Evolutionary conservation across 805 yeast genomes (phyloP), one percentile per base, ranked within the genome.

Genomic region (Suhomyces sp.): DNA sequence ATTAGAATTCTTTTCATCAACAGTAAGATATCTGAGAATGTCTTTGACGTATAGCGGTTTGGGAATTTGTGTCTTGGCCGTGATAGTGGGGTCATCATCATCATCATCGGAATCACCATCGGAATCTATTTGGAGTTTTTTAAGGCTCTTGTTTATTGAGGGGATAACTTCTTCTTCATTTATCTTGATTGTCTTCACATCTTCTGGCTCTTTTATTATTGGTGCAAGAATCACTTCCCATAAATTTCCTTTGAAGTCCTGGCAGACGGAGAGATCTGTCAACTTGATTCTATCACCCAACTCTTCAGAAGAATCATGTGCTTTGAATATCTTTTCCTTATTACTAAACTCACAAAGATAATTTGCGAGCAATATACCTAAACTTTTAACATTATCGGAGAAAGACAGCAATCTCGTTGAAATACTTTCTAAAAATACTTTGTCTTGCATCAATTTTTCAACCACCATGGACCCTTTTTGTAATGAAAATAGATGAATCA

Each of bases 41-140:
- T 88, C 95, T 44, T 83, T 81, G 25, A 91, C 58, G 48, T 87
- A 91, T 2, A 86, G 68, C 0, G 88, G 88, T 2, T 63, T 56
- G 0, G 69, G 51, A 0, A 76, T 63, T 4, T 53, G 60, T 2
- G 56, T 54, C 5, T 54, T 51, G 10, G 59, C 48, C 1, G 60
- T 59, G 3, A 71, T 39, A 0, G 78, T 59, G 0, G 77, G 74
- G 42, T 71, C 78, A 22, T 70, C 76, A 20, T 72, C 82, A 12
- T 82, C 80, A 15, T 76, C 77, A 15, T 72, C 82, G 11, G 82
- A 81, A 16, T 77, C 79, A 5, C 21, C 33, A 20, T 29, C 33
- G 32, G 48, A 43, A 15, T 46, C 54, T 23, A 48, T n/a, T n/a
- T n/a, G n/a, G n/a, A n/a, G n/a, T n/a, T n/a, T n/a, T n/a, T n/a